Base-by-base conservation (phyloP, 257 asterid genomes). In the Fraxinus cuspidata region DNA sequence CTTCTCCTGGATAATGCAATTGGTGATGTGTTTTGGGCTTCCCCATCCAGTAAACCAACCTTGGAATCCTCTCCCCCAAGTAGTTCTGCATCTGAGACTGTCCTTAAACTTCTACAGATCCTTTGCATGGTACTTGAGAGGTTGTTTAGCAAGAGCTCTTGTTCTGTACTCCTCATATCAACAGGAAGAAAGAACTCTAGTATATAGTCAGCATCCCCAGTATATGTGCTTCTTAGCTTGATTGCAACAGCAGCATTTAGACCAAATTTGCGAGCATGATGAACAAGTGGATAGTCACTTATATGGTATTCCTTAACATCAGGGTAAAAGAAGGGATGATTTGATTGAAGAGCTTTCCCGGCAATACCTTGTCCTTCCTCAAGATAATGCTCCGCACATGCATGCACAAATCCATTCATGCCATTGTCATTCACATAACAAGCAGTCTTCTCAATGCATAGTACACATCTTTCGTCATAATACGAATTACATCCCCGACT, bases 131-230 rank as follows among this genome's bases (percentile, higher is more conserved):
- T 88, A 74, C 72, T 56, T 0, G 89, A 88, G 74, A 94, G 83
- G 72, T 81, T 89, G 79, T 86, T 85, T 23, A 89, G 85, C 81
- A 92, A 79, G 34, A 86, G 80, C 60, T 87, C 89, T 38, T 92
- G 96, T 67, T 90, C 96, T 0, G 71, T 69, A 71, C 88, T 74
- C 67, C 51, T 82, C 80, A 85, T 65, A 79, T 81, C 78, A 21
- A 83, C 69, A 3, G 96, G 97, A 81, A 90, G 96, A 86, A 92
- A 94, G 72, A 89, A 87, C 89, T 94, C 98, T 49, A 92, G 32
- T 64, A 92, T 58, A 67, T 92, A 94, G 74, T 94, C 98, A 83
- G 85, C 85, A 21, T 82, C 84, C 32, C 88, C 86, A 2, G 92
- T 85, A 64, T 83, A 79, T 11, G 78, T 78, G 76, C 95, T 94